Base-by-base conservation (phyloP, 129 eudicot species). In the Lonicera japonica region DNA sequence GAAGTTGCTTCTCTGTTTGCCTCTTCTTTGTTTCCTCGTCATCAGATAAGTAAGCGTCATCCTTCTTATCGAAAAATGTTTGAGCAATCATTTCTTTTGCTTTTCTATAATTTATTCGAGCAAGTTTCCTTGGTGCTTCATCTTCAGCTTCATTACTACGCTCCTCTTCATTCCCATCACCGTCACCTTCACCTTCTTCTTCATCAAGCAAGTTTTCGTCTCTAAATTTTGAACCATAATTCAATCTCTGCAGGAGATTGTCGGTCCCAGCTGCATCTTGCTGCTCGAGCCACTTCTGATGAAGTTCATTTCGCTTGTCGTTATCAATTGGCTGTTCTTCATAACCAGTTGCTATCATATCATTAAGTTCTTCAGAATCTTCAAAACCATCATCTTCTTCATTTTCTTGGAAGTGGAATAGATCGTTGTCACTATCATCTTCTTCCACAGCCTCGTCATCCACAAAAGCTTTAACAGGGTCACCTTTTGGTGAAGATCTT, bases 181-280 rank as follows among this genome's bases (percentile, higher is more conserved):
- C 77, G 46, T 60, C 73, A n/a, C n/a, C n/a, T n/a, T n/a, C n/a
- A n/a, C n/a, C n/a, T 0, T 74, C 69, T 43, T 77, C 95, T 21
- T 83, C 79, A 25, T 68, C 89, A 52, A 45, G 57, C 63, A 81
- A 71, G 13, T 75, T 52, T 54, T 67, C 63, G 20, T 90, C 90
- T 67, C 64, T 77, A 51, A 77, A 69, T 74, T 68, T 77, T 55
- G 87, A 63, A 58, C 82, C 69, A 56, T 66, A 78, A 61, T 79
- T 79, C 50, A 86, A 65, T 70, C 73, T 81, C 79, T 89, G 79
- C 75, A 90, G 50, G 11, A 86, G 83, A 77, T 77, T 82, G 58
- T 86, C 95, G 34, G 97, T 90, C 61, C 95, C 97, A 54, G 87
- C 89, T 25, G 84, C 95, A 77, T 90, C 97, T 75, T 86, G 89